phyloP scores from a whole-genome alignment of 306 rosid species.

The Phaseolus lunatus region DNA sequence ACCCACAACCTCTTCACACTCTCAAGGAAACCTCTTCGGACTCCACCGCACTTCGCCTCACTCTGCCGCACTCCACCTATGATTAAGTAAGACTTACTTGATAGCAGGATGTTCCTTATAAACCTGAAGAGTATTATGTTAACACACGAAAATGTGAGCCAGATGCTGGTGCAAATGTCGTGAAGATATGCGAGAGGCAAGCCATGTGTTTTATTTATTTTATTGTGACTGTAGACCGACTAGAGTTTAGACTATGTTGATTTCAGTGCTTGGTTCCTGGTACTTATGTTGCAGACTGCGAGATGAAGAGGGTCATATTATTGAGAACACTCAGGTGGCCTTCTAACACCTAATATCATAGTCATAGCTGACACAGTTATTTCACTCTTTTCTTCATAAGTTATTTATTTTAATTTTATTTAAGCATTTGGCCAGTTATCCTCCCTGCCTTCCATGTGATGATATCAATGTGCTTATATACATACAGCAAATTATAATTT shows the following conservation, averaged over 20 bases:
- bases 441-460: background rate
- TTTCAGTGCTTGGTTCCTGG: conserved; percentile 26
- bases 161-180: conserved; percentile 75
- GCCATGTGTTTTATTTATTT: conserved; percentile 38
- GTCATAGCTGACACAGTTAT: conserved; percentile 7
- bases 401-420: conserved; percentile 3
- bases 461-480: conserved; percentile 19
- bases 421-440: background rate
- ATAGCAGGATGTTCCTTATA: conserved; percentile 81
- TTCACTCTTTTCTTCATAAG: background rate
- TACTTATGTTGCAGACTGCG: conserved; percentile 61
- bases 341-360: conserved; percentile 28
- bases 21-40: too few species aligned
- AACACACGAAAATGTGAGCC: conserved; percentile 85
- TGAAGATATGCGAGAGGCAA: conserved; percentile 86
- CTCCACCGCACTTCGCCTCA: too few species aligned
- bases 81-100: background rate
- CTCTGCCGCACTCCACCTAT: too few species aligned
- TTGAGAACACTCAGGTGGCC: conserved; percentile 76
- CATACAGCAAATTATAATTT: conserved; percentile 17
- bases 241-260: conserved; percentile 1
- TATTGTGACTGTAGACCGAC: background rate
- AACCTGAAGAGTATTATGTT: conserved; percentile 79
- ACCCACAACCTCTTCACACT: too few species aligned
- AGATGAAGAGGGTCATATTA: conserved; percentile 76